Conservation (phyloP, 495 filamentous ascomycete species). For the Penicillium riverlandense region DNA sequence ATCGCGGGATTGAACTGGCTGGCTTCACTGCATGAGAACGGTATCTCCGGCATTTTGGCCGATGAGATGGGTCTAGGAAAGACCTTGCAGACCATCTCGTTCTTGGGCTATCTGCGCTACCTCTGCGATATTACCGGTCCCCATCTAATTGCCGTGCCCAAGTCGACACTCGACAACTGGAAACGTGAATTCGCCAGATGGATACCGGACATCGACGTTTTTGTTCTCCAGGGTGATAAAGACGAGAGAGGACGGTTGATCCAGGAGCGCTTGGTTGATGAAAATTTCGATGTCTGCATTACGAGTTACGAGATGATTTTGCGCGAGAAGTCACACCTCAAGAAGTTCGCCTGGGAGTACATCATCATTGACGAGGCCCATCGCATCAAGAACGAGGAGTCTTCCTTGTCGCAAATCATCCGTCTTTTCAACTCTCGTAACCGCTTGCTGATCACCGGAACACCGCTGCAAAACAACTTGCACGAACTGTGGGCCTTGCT, state of each 20-base stretch:
- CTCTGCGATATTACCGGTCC: conserved; percentile 82
- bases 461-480: conserved; percentile 95
- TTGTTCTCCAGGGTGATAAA: conserved; percentile 93
- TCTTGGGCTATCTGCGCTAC: conserved; percentile 89
- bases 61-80: conserved; percentile 98
- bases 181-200: conserved; percentile 87
- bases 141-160: conserved; percentile 91
- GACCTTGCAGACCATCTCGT: conserved; percentile 85
- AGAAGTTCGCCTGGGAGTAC: conserved; percentile 99
- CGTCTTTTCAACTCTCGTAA: conserved; percentile 95
- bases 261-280: conserved; percentile 80
- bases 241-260: conserved; percentile 87
- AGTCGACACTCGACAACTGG: conserved; percentile 99
- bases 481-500: conserved; percentile 99
- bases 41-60: conserved; percentile 94
- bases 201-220: conserved; percentile 91
- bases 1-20: conserved; percentile 94
- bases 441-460: conserved; percentile 92
- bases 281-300: conserved; percentile 89
- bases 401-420: conserved; percentile 93
- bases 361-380: conserved; percentile 99
- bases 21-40: conserved; percentile 96
- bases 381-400: conserved; percentile 99
- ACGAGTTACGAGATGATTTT: conserved; percentile 98
- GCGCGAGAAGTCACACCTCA: conserved; percentile 87